These are phyloP conservation scores for Cystoisospora suis DNA, from an alignment of 169 alveolate genomes.

Conservation along the genomic window DNA sequence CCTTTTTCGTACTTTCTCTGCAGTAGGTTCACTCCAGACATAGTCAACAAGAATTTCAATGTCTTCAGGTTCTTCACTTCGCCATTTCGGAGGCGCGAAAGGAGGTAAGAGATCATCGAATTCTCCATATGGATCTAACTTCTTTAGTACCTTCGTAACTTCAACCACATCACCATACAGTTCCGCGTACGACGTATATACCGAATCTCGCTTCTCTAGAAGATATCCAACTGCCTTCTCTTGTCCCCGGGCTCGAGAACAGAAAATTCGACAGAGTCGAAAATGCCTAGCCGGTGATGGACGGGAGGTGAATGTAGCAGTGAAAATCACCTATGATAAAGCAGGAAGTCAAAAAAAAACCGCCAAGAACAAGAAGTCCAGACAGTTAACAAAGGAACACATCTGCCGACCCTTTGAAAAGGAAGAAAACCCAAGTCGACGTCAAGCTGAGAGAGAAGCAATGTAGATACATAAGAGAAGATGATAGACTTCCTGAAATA, in stretches of 20 bases:
- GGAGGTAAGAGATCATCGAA: conserved; percentile 57
- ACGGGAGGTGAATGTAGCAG: conserved; percentile 47
- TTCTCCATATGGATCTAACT: conserved; percentile 18
- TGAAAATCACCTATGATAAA: conserved; percentile 36
- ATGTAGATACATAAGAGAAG: too few relatives aligned
- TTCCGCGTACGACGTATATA: conserved; percentile 44
- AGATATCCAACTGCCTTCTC: conserved; percentile 45
- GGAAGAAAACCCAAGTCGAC: too few relatives aligned
- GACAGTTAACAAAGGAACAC: too few relatives aligned
- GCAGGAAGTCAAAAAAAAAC: background rate
- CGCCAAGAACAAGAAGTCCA: background rate
- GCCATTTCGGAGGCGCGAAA: conserved; percentile 58
- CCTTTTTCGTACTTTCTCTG: background rate
- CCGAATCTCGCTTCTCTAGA: conserved; percentile 43
- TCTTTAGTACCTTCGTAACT: conserved; percentile 39
- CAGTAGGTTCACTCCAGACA: background rate
- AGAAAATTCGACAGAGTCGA: conserved; percentile 45
- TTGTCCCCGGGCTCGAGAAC: background rate
- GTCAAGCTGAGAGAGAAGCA: too few relatives aligned
- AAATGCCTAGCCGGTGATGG: conserved; percentile 57
- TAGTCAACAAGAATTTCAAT: conserved; percentile 58
- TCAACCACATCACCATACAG: conserved; percentile 37
- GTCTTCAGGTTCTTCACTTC: conserved; percentile 41
- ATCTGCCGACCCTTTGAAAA: too few relatives aligned
- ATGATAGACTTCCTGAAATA: too few relatives aligned